Base-by-base conservation (phyloP, 2,329 filamentous ascomycete genomes). In the Claviceps citrina region DNA sequence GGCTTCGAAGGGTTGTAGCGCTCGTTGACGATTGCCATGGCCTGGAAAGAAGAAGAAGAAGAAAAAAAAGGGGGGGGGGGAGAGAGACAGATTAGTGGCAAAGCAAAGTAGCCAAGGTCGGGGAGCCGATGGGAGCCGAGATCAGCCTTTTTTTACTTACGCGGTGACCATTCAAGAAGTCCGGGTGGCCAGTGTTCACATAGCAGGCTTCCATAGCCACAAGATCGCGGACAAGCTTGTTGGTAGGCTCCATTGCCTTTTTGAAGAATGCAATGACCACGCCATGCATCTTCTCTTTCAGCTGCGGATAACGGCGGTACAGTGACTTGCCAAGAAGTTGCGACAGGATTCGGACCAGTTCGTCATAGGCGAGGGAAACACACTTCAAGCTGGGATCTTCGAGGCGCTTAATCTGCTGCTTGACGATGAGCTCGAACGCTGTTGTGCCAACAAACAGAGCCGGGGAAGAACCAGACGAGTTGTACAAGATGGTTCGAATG, bases 11-110 rank as follows among this genome's bases (percentile, higher is more conserved):
- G 71, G 55, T 75, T 83, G 59, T 94, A 82, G 44, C 84, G 80
- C 61, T 98, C 91, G 54, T 96, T 93, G 43, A 98, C 86, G 47
- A 98, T 89, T 9, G 91, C 85, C 91, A 98, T 98, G 36, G 91
- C 89, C 71, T 79, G 42, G 8, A 24, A 24, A 8, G 22, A 24
- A 24, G 22, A 24, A 24, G 22, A 24, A 24, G 22, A 18, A 8
- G n/a, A 12, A 6, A 4, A 13, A 18, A 6, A 13, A 20, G 13
- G 10, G 15, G 22, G 18, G 6, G 10, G 10, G 5, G 12, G 5
- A 3, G 5, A n/a, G n/a, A n/a, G n/a, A n/a, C n/a, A n/a, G n/a
- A n/a, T n/a, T n/a, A n/a, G n/a, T n/a, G n/a, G n/a, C n/a, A n/a
- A n/a, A n/a, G n/a, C n/a, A n/a, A n/a, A n/a, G n/a, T n/a, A n/a